A percentile compares a stretch with the other conserved stretches of the same genome.
Conservation (phyloP, 2,329 filamentous ascomycete species). For the Epichloe hybrida region DNA sequence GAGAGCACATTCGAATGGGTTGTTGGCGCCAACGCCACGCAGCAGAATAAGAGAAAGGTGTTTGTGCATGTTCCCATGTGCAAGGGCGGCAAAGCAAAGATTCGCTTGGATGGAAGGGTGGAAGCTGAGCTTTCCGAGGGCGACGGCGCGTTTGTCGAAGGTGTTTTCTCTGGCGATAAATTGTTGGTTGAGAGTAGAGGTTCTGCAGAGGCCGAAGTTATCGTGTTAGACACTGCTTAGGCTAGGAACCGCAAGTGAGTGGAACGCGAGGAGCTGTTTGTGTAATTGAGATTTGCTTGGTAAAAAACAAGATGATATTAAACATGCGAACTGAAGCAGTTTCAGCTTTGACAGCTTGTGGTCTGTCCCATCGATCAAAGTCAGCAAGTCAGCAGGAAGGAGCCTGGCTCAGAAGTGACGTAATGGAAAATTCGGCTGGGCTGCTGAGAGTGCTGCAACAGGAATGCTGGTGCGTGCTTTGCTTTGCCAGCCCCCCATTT, state of each 20-base stretch:
- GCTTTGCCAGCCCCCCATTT: too few species aligned
- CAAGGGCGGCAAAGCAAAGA: constrained; percentile 58
- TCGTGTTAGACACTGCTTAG: constrained; percentile 47
- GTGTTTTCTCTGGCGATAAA: constrained; percentile 49
- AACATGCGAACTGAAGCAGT: too few species aligned
- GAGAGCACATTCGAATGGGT: constrained; percentile 56
- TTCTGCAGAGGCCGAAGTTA: constrained; percentile 54
- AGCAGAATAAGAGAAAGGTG: constrained; percentile 51
- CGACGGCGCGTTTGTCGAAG: constrained; percentile 65
- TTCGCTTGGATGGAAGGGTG: constrained; percentile 52
- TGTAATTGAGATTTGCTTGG: background rate
- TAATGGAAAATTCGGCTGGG: too few species aligned
- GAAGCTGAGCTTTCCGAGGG: constrained; percentile 57
- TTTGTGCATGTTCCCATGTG: constrained; percentile 74
- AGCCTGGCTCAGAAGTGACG: too few species aligned
- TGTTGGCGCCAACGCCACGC: constrained; percentile 45
- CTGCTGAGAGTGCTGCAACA: too few species aligned
- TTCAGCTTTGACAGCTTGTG: too few species aligned
- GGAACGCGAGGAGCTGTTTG: background rate
- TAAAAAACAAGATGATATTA: too few species aligned
- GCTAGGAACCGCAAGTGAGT: background rate
- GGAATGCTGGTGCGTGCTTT: too few species aligned
- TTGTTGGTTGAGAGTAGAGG: constrained; percentile 54
- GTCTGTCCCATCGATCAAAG: too few species aligned
- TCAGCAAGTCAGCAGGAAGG: too few species aligned